Evolutionary conservation across 352 stramenopile species (phyloP).

Genomic region (Phytophthora crassamura): DNA sequence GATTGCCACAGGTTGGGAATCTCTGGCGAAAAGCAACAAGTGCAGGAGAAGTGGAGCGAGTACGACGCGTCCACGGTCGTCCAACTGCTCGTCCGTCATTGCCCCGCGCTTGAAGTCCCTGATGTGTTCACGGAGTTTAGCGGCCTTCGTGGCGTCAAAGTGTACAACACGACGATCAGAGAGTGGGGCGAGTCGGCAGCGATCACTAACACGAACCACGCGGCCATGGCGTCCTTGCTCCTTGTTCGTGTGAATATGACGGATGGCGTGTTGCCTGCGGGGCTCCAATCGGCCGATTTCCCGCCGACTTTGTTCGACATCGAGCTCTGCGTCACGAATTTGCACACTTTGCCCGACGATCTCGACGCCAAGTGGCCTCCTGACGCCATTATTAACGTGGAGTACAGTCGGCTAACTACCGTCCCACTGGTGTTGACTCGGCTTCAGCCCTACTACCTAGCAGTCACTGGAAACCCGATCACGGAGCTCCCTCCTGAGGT

Average conservation of each 20-base stretch:
- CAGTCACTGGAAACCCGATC: conserved; percentile 40
- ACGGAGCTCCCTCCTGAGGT: conserved; percentile 20
- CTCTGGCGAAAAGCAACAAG: conserved; percentile 18
- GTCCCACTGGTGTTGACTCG: conserved; percentile 23
- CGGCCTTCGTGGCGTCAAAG: conserved; percentile 34
- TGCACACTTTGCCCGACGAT: conserved; percentile 32
- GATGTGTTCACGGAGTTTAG: conserved; percentile 22
- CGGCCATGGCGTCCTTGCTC: conserved; percentile 33
- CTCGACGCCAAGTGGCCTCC: conserved; percentile 39
- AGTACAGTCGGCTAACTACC: conserved; percentile 25
- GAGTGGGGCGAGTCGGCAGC: conserved; percentile 32
- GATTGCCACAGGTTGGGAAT: conserved; percentile 31
- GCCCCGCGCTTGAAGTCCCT: conserved; percentile 29
- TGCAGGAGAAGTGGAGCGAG: conserved; percentile 14
- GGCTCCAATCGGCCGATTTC: conserved; percentile 38
- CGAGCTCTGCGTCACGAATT: conserved; percentile 43
- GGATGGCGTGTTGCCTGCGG: conserved; percentile 32
- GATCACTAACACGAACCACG: conserved; percentile 21
- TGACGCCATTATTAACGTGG: conserved; percentile 15
- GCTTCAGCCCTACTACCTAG: conserved; percentile 30
- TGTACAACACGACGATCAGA: conserved; percentile 44
- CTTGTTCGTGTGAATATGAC: conserved; percentile 44
- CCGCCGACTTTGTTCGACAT: conserved; percentile 35
- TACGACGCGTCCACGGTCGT: conserved; percentile 31
- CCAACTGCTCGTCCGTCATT: conserved; percentile 41